Percentiles rank a stretch among this genome's conserved stretches.
These are phyloP conservation scores for Mortierella sp. DNA, from an alignment of 371 early-diverging fungal species.

Conservation along the genomic window DNA sequence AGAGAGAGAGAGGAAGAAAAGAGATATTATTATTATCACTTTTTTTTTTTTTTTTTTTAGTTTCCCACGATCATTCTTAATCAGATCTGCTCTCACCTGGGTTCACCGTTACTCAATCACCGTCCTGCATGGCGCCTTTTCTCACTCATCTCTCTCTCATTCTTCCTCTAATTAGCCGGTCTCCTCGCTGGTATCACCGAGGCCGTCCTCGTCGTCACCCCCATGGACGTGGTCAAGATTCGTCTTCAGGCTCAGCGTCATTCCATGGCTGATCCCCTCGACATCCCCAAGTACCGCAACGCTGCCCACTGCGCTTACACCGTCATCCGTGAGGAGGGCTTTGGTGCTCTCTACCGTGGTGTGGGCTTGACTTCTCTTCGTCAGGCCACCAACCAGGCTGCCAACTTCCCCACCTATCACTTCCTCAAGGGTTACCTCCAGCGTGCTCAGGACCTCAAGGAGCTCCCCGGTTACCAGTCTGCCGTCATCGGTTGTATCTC, in stretches of 20 bases:
- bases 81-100: constrained; percentile 6
- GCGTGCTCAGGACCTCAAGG: constrained; percentile 77
- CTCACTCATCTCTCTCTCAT: background rate
- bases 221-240: constrained; percentile 98
- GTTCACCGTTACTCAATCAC: background rate
- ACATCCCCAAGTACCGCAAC: constrained; percentile 96
- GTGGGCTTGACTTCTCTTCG: constrained; percentile 94
- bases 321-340: constrained; percentile 93
- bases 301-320: constrained; percentile 93
- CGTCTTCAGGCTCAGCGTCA: constrained; percentile 96
- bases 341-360: constrained; percentile 94
- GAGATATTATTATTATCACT: constrained; percentile 5
- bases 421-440: constrained; percentile 83
- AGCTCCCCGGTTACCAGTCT: constrained; percentile 94
- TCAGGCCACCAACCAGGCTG: constrained; percentile 98
- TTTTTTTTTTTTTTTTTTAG: constrained; percentile 16
- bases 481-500: constrained; percentile 92
- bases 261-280: constrained; percentile 96
- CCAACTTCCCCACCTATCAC: constrained; percentile 98
- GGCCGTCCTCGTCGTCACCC: constrained; percentile 94
- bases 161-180: constrained; percentile 72
- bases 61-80: constrained; percentile 31
- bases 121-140: too few relatives aligned
- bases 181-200: constrained; percentile 96
- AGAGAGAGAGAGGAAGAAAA: constrained; percentile 2